Conservation (phyloP, 1,139 yeast species). For the Citeromyces hawaiiensis region DNA sequence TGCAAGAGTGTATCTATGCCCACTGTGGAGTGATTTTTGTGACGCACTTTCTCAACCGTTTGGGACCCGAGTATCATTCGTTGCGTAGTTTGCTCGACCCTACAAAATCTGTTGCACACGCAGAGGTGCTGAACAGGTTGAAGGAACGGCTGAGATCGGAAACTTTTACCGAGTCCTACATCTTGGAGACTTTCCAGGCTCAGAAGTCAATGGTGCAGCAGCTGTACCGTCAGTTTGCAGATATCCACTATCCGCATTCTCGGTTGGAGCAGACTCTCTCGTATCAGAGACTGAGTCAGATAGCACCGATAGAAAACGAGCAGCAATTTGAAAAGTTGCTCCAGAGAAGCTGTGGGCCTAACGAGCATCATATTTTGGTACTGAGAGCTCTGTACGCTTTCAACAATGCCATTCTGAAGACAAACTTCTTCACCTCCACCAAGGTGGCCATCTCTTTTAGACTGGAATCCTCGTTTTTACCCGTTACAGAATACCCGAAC, state of each 20-base stretch:
- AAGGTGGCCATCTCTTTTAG: constrained; percentile 93
- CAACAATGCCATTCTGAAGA: constrained; percentile 80
- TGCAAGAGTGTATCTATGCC: constrained; percentile 90
- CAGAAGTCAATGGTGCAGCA: constrained; percentile 67
- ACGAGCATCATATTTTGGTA: constrained; percentile 68
- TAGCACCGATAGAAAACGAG: constrained; percentile 63
- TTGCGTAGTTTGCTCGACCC: constrained; percentile 53
- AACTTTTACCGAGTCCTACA: constrained; percentile 81
- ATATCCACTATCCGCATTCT: constrained; percentile 70
- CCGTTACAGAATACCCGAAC: constrained; percentile 78
- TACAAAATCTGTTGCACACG: constrained; percentile 44
- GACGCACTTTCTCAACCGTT: constrained; percentile 85
- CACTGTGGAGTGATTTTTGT: constrained; percentile 90
- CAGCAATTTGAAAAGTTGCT: constrained; percentile 63
- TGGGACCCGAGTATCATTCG: constrained; percentile 81
- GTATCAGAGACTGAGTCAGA: constrained; percentile 73
- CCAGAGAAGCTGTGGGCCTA: constrained; percentile 64
- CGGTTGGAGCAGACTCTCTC: constrained; percentile 62
- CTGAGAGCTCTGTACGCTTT: constrained; percentile 73
- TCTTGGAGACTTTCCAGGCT: constrained; percentile 61
- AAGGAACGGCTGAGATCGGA: constrained; percentile 88
- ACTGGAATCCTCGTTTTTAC: constrained; percentile 76
- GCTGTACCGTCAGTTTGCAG: constrained; percentile 86
- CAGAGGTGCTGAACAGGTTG: constrained; percentile 66
- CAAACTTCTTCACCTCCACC: constrained; percentile 88